Evolutionary conservation across 139 green algal genomes (phyloP), one percentile per base, ranked within the genome.

Genomic region (Chlorella sp.): DNA sequence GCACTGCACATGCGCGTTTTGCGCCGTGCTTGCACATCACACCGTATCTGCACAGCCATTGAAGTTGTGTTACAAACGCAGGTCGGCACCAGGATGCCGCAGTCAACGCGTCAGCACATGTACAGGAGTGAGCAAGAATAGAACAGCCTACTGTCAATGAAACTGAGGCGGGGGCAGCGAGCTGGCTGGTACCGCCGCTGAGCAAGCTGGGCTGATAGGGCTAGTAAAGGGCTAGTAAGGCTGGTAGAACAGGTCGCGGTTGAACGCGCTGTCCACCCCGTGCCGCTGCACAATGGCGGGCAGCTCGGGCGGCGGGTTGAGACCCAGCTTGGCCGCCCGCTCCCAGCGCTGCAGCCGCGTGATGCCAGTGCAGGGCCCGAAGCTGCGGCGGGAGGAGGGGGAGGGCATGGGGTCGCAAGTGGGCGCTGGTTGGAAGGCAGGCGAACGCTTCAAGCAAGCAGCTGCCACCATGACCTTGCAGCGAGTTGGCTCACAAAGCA

Each of bases 261-360:
- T 83, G 77, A 83, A 83, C 1, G 40, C n/a, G 28, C 13, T 43
- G 60, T 41, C 60, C 40, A 41, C 58, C 1, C 77, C 77, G 22
- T 83, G 41, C 58, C 65, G 65, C 28, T 19, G 54, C 51, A 87
- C 62, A 28, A 83, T 48, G 3, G 38, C 62, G n/a, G 75, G 79
- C 34, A 89, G 65, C 41, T 82, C 81, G 26, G 62, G 20, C 1
- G 86, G 86, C 34, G 86, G 86, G 24, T 73, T 68, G 19, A 90
- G 75, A 34, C 86, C 86, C 54, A 90, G 73, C 64, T 85, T 87
- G 6, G 41, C 51, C 4, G 86, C 86, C 32, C 86, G 74, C 40
- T 90, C 74, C 70, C 73, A 90, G 8, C 86, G 62, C 43, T 87
- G 51, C 36, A 87, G 69, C 20, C 86, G 74, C 20, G 73, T 87